These are phyloP conservation scores for Peniophora sp. DNA, from an alignment of 1,284 basidiomycete species.

Conservation along the genomic window DNA sequence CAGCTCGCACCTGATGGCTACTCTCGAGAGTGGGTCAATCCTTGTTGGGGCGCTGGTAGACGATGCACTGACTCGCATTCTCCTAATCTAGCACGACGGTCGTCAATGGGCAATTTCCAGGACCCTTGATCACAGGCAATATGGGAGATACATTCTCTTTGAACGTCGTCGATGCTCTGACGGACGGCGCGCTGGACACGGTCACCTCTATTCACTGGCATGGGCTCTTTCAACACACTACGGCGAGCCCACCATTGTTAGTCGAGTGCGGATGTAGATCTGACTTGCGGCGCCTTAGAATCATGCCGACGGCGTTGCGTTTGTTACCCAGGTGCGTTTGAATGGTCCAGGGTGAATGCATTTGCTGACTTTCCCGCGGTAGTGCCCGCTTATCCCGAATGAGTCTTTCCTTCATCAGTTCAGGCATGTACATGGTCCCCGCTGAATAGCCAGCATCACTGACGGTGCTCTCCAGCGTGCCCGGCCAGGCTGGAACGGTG, in stretches of 20 bases:
- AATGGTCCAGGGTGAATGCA: not conserved
- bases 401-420: constrained; percentile 37
- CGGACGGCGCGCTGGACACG: constrained; percentile 24
- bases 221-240: constrained; percentile 22
- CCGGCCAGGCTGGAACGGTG: constrained; percentile 24
- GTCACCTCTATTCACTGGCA: constrained; percentile 32
- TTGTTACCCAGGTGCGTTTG: constrained; percentile 24
- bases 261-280: too few relatives aligned
- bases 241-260: not conserved
- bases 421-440: not conserved
- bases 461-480: constrained; percentile 5
- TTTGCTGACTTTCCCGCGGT: not conserved
- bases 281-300: too few relatives aligned
- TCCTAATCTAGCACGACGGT: constrained; percentile 16
- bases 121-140: constrained; percentile 16
- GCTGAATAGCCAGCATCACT: too few relatives aligned
- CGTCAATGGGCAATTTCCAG: constrained; percentile 18
- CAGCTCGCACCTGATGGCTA: constrained; percentile 16
- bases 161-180: constrained; percentile 26
- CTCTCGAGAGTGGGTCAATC: not conserved
- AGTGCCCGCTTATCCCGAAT: constrained; percentile 43
- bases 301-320: constrained; percentile 20
- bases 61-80: not conserved
- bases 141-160: constrained; percentile 22
- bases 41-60: too few relatives aligned